Conservation (phyloP, 345 rosid genomes). For the Laguncularia racemosa region DNA sequence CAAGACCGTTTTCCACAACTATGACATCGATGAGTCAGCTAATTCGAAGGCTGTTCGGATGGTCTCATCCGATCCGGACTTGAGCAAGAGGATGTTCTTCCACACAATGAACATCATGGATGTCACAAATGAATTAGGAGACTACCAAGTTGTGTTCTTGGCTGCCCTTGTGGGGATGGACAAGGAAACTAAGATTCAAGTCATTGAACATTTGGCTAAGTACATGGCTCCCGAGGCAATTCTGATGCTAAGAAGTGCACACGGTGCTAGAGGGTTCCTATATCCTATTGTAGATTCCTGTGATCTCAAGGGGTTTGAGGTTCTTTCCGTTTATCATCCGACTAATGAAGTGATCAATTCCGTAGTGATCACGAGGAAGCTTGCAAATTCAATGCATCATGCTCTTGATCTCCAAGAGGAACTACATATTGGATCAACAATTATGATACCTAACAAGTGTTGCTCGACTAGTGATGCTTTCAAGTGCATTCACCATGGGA, state of each 20-base stretch:
- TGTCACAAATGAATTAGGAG: slow-evolving; percentile 34
- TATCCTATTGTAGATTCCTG: slow-evolving; percentile 66
- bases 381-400: too few species aligned
- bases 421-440: slow-evolving; percentile 5
- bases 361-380: slow-evolving; percentile 55
- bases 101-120: slow-evolving; percentile 56
- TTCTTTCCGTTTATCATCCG: slow-evolving; percentile 71
- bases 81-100: slow-evolving; percentile 58
- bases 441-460: slow-evolving; percentile 37
- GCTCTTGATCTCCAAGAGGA: too few species aligned
- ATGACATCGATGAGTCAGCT: slow-evolving; percentile 57
- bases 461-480: slow-evolving; percentile 36
- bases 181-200: slow-evolving; percentile 48
- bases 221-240: slow-evolving; percentile 67
- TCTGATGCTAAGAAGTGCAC: slow-evolving; percentile 87
- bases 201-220: slow-evolving; percentile 61
- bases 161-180: slow-evolving; percentile 95
- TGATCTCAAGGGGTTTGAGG: slow-evolving; percentile 78
- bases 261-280: slow-evolving; percentile 82
- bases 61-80: slow-evolving; percentile 50
- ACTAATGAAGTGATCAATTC: slow-evolving; percentile 83
- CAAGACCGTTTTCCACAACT: slow-evolving; percentile 59
- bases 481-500: slow-evolving; percentile 43
- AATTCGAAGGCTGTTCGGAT: slow-evolving; percentile 46
- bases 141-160: slow-evolving; percentile 76